Percentiles rank a stretch among this genome's conserved stretches.
Evolutionary conservation across 805 yeast genomes (phyloP).

Genomic region (Candida morakotiae): DNA sequence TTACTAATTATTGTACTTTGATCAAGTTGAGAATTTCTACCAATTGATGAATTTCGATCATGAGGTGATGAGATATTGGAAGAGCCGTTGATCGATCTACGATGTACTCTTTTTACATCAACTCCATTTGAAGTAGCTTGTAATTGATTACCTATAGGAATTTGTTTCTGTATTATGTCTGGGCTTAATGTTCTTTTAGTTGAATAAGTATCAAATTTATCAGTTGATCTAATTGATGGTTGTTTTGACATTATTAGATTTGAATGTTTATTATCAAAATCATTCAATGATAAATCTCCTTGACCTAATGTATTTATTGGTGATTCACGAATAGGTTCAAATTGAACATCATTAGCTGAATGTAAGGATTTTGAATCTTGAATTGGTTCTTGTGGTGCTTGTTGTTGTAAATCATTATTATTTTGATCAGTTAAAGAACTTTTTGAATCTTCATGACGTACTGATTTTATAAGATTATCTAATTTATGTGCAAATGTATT

Average conservation of each 20-base stretch:
- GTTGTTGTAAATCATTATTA: background rate
- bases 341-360: slow-evolving; percentile 31
- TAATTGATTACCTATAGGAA: slow-evolving; percentile 14
- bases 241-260: slow-evolving; percentile 3
- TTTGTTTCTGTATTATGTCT: slow-evolving; percentile 13
- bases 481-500: slow-evolving; percentile 19
- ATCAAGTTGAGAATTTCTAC: slow-evolving; percentile 4
- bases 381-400: background rate
- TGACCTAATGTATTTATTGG: slow-evolving; percentile 46
- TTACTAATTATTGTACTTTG: background rate
- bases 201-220: slow-evolving; percentile 5
- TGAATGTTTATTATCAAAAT: slow-evolving; percentile 11
- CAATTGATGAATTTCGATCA: slow-evolving; percentile 2
- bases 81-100: slow-evolving; percentile 12
- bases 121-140: slow-evolving; percentile 3
- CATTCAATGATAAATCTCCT: slow-evolving; percentile 35
- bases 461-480: slow-evolving; percentile 21
- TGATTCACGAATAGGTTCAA: slow-evolving; percentile 44
- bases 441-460: slow-evolving; percentile 9
- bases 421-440: background rate
- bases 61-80: background rate
- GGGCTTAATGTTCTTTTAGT: slow-evolving; percentile 14
- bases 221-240: slow-evolving; percentile 7
- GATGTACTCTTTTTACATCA: slow-evolving; percentile 18
- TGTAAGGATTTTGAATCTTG: slow-evolving; percentile 2